Conservation (phyloP, 2,329 filamentous ascomycete species). For the Verticillium tricorpus region DNA sequence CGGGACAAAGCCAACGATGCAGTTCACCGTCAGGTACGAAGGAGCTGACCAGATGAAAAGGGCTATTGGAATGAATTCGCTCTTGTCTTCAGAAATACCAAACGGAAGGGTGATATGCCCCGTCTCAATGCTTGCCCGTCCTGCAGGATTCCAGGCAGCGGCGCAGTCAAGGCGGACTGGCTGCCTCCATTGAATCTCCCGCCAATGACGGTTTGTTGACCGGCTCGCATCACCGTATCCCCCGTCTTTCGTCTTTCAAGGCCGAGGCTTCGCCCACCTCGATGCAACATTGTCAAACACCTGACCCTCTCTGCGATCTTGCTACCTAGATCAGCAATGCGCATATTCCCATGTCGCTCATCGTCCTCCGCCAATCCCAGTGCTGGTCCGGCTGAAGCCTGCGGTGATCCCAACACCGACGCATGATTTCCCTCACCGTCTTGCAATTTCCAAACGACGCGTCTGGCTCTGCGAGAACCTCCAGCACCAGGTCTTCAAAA, state of each 20-base stretch:
- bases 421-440: neutral
- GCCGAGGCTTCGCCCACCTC: too few relatives aligned
- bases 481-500: slow-evolving; percentile 3
- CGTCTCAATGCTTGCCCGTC: neutral
- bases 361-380: neutral
- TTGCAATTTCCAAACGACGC: slow-evolving; percentile 7
- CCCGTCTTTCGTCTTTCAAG: neutral
- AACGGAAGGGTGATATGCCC: neutral
- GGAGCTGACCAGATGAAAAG: neutral
- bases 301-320: neutral
- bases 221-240: neutral
- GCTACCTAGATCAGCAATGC: neutral
- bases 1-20: too few relatives aligned
- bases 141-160: neutral
- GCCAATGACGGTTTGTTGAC: neutral
- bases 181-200: neutral
- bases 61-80: neutral
- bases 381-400: neutral
- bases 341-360: neutral
- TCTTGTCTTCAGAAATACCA: neutral
- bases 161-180: neutral
- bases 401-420: neutral
- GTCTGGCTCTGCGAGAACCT: slow-evolving; percentile 2
- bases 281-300: too few relatives aligned
- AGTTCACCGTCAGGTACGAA: neutral